These are phyloP conservation scores for Cetradonia linearis DNA, from an alignment of 495 filamentous ascomycete genomes.

Conservation along the genomic window DNA sequence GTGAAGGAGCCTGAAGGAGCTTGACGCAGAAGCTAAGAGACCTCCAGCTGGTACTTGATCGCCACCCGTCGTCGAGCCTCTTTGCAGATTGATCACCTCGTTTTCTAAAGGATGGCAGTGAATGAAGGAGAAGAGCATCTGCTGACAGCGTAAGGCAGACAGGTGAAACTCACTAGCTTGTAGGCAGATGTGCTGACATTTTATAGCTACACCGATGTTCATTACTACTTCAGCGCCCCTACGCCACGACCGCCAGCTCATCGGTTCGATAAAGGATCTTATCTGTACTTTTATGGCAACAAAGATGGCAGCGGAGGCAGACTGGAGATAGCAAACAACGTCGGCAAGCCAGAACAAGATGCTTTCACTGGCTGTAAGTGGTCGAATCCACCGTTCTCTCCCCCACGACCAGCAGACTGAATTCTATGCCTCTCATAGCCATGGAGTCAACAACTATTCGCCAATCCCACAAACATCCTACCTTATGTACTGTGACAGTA, in stretches of 20 bases:
- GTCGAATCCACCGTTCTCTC: not conserved
- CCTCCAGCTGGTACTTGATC: not conserved
- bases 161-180: conserved; percentile 22
- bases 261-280: conserved; percentile 81
- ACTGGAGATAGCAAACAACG: conserved; percentile 79
- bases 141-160: conserved; percentile 60
- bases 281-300: conserved; percentile 79
- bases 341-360: conserved; percentile 79
- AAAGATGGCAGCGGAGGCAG: conserved; percentile 54
- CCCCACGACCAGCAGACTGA: not conserved
- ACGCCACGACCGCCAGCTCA: conserved; percentile 63
- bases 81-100: not conserved
- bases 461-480: conserved; percentile 63
- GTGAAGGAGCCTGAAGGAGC: too few species aligned
- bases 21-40: not conserved
- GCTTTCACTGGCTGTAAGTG: conserved; percentile 72
- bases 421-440: conserved; percentile 22
- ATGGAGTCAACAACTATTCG: conserved; percentile 21
- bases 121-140: conserved; percentile 67
- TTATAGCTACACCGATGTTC: conserved; percentile 73
- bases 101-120: conserved; percentile 51
- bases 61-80: too few species aligned
- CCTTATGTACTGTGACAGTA: conserved; percentile 63
- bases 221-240: conserved; percentile 76
- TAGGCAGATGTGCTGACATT: not conserved